Evolutionary conservation across 768 basidiomycete species (phyloP).

Genomic region (Calocera viscosa): DNA sequence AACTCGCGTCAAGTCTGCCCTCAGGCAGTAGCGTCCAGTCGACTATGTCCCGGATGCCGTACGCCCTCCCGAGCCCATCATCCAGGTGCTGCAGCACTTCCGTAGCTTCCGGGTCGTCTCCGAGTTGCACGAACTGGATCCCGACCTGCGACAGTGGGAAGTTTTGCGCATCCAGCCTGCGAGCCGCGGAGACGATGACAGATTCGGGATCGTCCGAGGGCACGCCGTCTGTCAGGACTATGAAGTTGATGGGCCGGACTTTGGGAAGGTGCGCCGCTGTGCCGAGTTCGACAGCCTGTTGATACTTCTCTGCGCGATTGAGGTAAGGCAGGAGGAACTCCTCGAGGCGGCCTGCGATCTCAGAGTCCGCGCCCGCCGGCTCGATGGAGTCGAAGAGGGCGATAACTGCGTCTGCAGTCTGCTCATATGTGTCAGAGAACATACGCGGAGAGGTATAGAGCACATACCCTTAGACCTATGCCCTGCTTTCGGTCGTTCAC

Average conservation of each 20-base stretch:
- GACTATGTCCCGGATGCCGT: conserved; percentile 52
- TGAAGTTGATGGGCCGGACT: conserved; percentile 46
- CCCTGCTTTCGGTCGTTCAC: conserved; percentile 34
- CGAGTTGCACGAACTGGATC: conserved; percentile 38
- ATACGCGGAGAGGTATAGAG: neutral
- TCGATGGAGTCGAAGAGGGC: conserved; percentile 35
- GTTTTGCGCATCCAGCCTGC: conserved; percentile 39
- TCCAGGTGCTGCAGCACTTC: conserved; percentile 44
- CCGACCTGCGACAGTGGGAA: conserved; percentile 49
- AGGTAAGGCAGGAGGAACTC: conserved; percentile 32
- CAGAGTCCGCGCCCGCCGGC: conserved; percentile 28
- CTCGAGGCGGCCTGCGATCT: conserved; percentile 24
- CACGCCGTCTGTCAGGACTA: conserved; percentile 53
- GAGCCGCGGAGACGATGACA: conserved; percentile 38
- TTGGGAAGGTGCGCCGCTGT: neutral
- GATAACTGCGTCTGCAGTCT: conserved; percentile 33
- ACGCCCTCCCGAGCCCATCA: conserved; percentile 35
- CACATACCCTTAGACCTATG: conserved; percentile 31
- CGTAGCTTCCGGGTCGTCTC: conserved; percentile 33
- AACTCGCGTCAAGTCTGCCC: conserved; percentile 34
- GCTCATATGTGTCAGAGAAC: neutral
- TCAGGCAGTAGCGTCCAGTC: conserved; percentile 50
- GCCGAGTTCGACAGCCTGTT: neutral
- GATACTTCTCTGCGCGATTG: conserved; percentile 13
- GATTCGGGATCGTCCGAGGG: conserved; percentile 40